A percentile compares a stretch with the other conserved stretches of the same genome.
Conservation (phyloP, 164 flowering plant species). For the Houttuynia cordata region DNA sequence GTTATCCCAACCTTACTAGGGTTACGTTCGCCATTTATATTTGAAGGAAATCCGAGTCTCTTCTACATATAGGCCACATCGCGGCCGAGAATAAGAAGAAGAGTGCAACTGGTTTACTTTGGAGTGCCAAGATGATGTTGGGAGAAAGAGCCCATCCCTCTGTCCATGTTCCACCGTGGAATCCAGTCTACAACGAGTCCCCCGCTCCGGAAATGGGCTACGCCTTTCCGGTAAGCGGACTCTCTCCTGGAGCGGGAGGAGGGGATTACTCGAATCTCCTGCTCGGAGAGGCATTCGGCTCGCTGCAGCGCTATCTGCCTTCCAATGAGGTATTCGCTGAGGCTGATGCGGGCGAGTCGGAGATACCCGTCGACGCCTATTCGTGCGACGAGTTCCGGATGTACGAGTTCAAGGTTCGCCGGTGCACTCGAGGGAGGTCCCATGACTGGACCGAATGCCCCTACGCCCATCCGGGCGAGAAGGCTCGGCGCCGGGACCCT, state of each 20-base stretch:
- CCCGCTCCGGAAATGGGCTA: slow-evolving; percentile 7
- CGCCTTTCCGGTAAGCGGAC: slow-evolving; percentile 17
- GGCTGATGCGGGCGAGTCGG: slow-evolving; percentile 35
- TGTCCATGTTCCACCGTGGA: slow-evolving; percentile 43
- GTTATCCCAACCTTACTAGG: not conserved
- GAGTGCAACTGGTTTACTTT: no score
- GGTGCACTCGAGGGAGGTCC: slow-evolving; percentile 58
- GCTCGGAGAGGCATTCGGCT: slow-evolving; percentile 25
- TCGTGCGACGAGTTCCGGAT: slow-evolving; percentile 68
- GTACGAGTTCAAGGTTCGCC: slow-evolving; percentile 64
- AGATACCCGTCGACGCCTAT: slow-evolving; percentile 37
- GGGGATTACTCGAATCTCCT: slow-evolving; percentile 20
- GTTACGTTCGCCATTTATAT: not conserved
- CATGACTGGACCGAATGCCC: slow-evolving; percentile 99
- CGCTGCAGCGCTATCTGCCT: slow-evolving; percentile 46
- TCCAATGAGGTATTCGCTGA: slow-evolving; percentile 22
- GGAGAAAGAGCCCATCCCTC: slow-evolving; percentile 41
- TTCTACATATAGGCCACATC: not conserved
- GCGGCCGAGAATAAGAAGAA: not conserved
- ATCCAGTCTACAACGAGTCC: slow-evolving; percentile 25
- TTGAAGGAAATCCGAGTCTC: not conserved
- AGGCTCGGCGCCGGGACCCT: slow-evolving; percentile 82
- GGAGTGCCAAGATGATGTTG: slow-evolving; percentile 62
- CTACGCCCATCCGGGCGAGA: slow-evolving; percentile 90
- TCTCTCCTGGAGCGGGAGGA: slow-evolving; percentile 2